Base-by-base conservation (phyloP, 441 rosid genomes). In the Hypseocharis bilobata region DNA sequence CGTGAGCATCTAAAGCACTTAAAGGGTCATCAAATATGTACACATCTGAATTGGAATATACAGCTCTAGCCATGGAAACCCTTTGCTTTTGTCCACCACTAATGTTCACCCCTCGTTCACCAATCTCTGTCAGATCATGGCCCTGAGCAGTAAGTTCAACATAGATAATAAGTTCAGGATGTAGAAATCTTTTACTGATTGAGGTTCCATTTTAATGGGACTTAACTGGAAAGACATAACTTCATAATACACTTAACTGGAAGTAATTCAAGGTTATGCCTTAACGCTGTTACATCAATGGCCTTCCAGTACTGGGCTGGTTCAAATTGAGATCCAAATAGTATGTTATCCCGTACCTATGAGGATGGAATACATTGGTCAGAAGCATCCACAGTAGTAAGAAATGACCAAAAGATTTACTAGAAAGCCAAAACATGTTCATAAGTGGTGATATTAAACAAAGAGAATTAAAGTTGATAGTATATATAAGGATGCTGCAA, bases 31-130 rank as follows among this genome's bases (percentile, higher is more conserved):
- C 98, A 62, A 91, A 86, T 64, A 91, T 82, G 77, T 81, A 89
- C 32, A 91, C 86, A 73, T 91, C 95, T 59, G 98, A 84, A 81
- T 89, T 74, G 66, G 98, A 82, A 75, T 89, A 91, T 55, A 89
- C 85, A 57, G 96, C 98, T 81, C 98, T 83, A 42, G 95, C 98
- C 98, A 91, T 86, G 64, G 98, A 91, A 66, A 91, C 96, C 80
- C 98, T 87, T 78, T 91, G 98, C 83, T 91, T 91, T 78, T 91
- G 96, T 70, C 98, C 98, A 71, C 98, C 96, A 64, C 98, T 91
- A 67, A 91, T 89, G 74, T 89, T 91, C 42, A 87, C 98, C 61
- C 98, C 98, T 77, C 98, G 88, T 79, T 91, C 98, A 73, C 90
- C 96, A 83, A 88, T 90, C 87, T 90, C 96, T 0, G 98, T 89